These are phyloP conservation scores for Erucastrum elatum DNA, from an alignment of 345 rosid species.

Conservation along the genomic window DNA sequence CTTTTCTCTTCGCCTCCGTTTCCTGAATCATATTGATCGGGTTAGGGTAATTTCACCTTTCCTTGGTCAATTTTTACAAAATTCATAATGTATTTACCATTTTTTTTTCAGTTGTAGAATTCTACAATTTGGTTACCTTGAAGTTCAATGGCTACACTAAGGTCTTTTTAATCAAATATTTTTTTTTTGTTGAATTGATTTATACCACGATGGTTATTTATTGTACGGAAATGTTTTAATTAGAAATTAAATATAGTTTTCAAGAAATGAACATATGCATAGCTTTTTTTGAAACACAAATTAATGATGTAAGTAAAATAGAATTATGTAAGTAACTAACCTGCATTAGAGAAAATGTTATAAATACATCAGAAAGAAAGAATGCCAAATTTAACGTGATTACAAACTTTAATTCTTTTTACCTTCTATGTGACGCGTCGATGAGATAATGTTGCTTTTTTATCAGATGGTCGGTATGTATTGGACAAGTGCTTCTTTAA, in stretches of 20 bases:
- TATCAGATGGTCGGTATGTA: not conserved
- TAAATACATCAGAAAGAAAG: no score
- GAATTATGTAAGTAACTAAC: no score
- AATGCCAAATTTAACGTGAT: not conserved
- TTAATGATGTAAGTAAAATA: no score
- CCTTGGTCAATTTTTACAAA: constrained; percentile 8
- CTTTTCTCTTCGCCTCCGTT: not conserved
- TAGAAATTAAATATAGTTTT: not conserved
- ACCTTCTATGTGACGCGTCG: not conserved
- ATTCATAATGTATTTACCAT: not conserved
- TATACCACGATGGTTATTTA: not conserved
- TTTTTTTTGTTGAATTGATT: not conserved
- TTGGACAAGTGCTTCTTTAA: not conserved
- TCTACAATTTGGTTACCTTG: not conserved
- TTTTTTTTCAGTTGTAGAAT: not conserved
- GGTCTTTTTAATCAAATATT: not conserved
- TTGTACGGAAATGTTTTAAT: not conserved
- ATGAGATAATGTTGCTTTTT: not conserved
- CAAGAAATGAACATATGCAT: not conserved
- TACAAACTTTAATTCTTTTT: not conserved
- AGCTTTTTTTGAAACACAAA: not conserved
- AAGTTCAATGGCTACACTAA: no score
- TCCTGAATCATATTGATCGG: not conserved
- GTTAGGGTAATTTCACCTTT: not conserved
- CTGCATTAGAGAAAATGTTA: no score